These are phyloP conservation scores for Candida suzukii DNA, from an alignment of 805 yeast genomes.

Conservation along the genomic window DNA sequence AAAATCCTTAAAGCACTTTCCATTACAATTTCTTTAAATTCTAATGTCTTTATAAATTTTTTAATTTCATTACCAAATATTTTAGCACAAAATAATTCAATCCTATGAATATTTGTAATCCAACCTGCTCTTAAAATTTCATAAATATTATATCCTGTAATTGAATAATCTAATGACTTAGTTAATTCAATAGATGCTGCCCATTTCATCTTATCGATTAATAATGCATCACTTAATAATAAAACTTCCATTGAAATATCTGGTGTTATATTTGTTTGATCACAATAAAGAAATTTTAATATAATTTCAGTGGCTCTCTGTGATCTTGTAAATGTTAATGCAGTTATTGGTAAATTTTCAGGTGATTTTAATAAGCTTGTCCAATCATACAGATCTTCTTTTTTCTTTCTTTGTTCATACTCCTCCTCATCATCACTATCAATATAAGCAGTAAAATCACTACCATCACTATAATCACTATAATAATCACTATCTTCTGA, in stretches of 20 bases:
- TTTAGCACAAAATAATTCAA: conserved; percentile 59
- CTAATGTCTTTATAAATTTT: conserved; percentile 27
- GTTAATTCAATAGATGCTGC: conserved; percentile 50
- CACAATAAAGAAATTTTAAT: conserved; percentile 52
- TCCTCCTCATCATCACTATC: background rate
- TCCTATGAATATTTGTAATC: conserved; percentile 55
- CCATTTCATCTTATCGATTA: conserved; percentile 58
- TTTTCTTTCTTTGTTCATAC: background rate
- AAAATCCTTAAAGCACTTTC: conserved; percentile 40
- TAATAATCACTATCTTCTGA: conserved; percentile 20
- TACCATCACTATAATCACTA: background rate
- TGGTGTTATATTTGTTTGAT: conserved; percentile 45
- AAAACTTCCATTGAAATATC: conserved; percentile 48
- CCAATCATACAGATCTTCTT: background rate
- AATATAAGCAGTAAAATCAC: background rate
- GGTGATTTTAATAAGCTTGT: background rate
- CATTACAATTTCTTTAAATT: conserved; percentile 30
- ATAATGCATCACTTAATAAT: conserved; percentile 49
- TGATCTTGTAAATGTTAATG: background rate
- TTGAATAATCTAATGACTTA: conserved; percentile 14
- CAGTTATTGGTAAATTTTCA: background rate
- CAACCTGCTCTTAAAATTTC: conserved; percentile 61
- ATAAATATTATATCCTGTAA: conserved; percentile 31
- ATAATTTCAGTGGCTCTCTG: conserved; percentile 40
- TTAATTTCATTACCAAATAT: conserved; percentile 45